Percentiles rank a stretch among this genome's conserved stretches.
Conservation (phyloP, 306 rosid genomes). For the Trifolium dubium region DNA sequence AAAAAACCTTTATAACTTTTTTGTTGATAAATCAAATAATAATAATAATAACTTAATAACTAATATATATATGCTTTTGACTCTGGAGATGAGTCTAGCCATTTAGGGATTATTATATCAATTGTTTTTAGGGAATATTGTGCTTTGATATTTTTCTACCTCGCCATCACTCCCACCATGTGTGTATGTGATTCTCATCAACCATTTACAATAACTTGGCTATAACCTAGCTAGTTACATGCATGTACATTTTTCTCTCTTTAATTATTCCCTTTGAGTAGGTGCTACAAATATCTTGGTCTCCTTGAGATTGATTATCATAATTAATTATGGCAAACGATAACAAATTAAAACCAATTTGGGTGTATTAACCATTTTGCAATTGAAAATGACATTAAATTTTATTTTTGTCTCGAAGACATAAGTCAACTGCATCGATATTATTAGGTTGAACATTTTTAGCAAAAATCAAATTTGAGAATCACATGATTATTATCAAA, state of each 20-base stretch:
- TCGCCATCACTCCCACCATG: constrained; percentile 23
- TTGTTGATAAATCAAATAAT: not conserved
- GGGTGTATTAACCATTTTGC: not conserved
- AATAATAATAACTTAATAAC: not conserved
- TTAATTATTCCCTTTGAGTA: constrained; percentile 25
- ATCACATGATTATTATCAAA: no score
- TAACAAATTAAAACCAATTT: not conserved
- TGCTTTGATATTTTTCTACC: not conserved
- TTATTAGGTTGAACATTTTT: no score
- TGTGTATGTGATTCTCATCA: constrained; percentile 22
- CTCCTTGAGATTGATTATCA: constrained; percentile 11
- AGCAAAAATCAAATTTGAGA: no score
- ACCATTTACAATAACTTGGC: not conserved
- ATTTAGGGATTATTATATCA: constrained; percentile 17
- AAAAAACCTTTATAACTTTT: not conserved
- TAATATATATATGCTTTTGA: constrained; percentile 10
- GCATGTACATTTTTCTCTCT: constrained; percentile 4
- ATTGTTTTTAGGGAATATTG: constrained; percentile 5
- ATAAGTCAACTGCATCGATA: no score
- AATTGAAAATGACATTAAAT: not conserved
- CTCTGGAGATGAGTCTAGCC: constrained; percentile 18
- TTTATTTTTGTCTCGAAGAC: no score
- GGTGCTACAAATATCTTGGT: constrained; percentile 27
- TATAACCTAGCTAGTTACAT: constrained; percentile 25
- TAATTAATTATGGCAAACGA: constrained; percentile 19